Percentiles rank a stretch among this genome's conserved stretches.
These are phyloP conservation scores for Lepidopterella palustris DNA, from an alignment of 495 filamentous ascomycete genomes.

Conservation along the genomic window DNA sequence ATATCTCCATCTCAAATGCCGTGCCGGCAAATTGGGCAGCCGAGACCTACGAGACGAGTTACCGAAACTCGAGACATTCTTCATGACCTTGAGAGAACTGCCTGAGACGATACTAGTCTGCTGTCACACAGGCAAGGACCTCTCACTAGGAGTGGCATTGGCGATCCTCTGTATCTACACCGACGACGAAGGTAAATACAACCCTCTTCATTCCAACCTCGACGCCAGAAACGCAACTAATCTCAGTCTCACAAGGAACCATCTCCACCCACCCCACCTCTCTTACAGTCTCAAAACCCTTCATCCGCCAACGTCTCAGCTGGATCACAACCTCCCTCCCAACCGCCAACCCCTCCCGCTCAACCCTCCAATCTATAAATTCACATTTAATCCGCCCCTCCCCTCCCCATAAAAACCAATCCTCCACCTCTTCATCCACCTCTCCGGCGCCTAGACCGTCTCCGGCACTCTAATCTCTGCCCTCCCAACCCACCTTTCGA, in stretches of 20 bases:
- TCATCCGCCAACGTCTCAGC: constrained; percentile 67
- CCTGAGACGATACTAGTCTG: constrained; percentile 47
- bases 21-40: constrained; percentile 63
- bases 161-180: constrained; percentile 58
- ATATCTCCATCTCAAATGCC: constrained; percentile 58
- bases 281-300: constrained; percentile 57
- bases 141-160: constrained; percentile 57
- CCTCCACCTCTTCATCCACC: neutral
- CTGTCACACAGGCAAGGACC: constrained; percentile 58
- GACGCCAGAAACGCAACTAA: neutral
- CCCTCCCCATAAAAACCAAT: neutral
- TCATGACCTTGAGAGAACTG: constrained; percentile 4
- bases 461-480: constrained; percentile 17
- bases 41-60: constrained; percentile 65
- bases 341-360: constrained; percentile 69
- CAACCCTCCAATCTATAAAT: constrained; percentile 81
- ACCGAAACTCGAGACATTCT: constrained; percentile 49
- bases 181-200: constrained; percentile 47
- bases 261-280: constrained; percentile 12
- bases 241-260: constrained; percentile 23
- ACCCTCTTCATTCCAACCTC: constrained; percentile 17
- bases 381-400: constrained; percentile 60
- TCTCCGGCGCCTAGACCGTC: constrained; percentile 8
- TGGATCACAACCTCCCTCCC: constrained; percentile 69
- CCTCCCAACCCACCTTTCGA: constrained; percentile 22